These are phyloP conservation scores for Tuber microsphaerosporum DNA, from an alignment of 495 filamentous ascomycete species.

Conservation along the genomic window DNA sequence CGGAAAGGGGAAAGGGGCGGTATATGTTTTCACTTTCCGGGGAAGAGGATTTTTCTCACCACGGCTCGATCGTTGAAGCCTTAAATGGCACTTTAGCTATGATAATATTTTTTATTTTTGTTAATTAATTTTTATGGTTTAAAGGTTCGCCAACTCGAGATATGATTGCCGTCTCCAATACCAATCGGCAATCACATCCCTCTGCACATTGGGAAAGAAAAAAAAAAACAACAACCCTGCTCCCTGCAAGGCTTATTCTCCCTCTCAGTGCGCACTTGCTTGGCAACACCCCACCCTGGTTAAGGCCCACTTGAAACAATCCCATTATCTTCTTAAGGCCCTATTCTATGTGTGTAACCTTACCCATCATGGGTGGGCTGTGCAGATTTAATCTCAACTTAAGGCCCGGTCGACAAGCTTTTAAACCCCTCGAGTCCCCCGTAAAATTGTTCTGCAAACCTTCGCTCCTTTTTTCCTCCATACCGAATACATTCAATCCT, in stretches of 20 bases:
- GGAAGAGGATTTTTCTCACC: too few species aligned
- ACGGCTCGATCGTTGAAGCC: too few species aligned
- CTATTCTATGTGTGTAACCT: background rate
- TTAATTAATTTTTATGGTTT: too few species aligned
- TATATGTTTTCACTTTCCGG: too few species aligned
- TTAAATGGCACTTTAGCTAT: too few species aligned
- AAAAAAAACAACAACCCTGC: background rate
- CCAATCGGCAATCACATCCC: background rate
- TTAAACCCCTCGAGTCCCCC: background rate
- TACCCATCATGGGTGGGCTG: background rate
- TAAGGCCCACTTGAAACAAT: background rate
- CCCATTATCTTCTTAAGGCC: background rate
- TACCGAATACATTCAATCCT: background rate
- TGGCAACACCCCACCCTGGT: background rate
- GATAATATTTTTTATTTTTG: too few species aligned
- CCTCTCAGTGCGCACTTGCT: background rate
- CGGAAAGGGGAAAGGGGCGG: too few species aligned
- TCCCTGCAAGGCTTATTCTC: background rate
- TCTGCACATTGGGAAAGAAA: background rate
- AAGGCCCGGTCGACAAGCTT: background rate
- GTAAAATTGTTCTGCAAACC: background rate
- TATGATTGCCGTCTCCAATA: background rate
- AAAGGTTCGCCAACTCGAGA: background rate
- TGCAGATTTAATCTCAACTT: background rate
- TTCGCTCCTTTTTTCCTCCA: background rate